A percentile compares a stretch with the other conserved stretches of the same genome.
Evolutionary conservation across 2,329 filamentous ascomycete genomes (phyloP).

Genomic region (Dryadomyces quercivorus): DNA sequence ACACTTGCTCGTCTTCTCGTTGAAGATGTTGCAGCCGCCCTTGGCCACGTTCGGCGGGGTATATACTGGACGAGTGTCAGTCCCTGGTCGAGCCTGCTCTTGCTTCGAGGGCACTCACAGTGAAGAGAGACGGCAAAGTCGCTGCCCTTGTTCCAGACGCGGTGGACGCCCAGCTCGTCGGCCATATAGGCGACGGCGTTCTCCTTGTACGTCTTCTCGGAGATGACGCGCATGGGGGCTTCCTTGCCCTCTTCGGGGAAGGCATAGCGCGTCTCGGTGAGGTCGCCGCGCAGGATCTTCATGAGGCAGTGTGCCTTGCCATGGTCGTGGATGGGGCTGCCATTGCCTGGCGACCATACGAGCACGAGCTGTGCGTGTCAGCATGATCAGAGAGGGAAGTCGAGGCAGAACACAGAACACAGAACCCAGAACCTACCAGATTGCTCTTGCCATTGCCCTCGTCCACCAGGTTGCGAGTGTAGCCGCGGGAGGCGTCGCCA

Average conservation of each 20-base stretch:
- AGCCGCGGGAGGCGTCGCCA: constrained; percentile 55
- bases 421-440: constrained; percentile 28
- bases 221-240: constrained; percentile 50
- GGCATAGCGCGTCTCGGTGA: constrained; percentile 72
- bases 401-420: no score
- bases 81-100: neutral
- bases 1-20: constrained; percentile 61
- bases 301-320: constrained; percentile 85
- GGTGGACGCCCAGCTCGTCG: constrained; percentile 77
- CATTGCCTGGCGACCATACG: constrained; percentile 78
- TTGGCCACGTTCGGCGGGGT: constrained; percentile 82
- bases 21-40: constrained; percentile 71
- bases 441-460: constrained; percentile 62
- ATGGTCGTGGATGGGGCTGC: constrained; percentile 79
- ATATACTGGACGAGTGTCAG: constrained; percentile 41
- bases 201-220: constrained; percentile 53
- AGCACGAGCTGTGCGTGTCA: constrained; percentile 55
- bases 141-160: constrained; percentile 62
- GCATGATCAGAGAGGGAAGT: no score
- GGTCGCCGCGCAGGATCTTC: constrained; percentile 68
- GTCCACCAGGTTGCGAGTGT: constrained; percentile 83
- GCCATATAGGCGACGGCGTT: constrained; percentile 84
- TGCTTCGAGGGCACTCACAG: constrained; percentile 27
- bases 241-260: constrained; percentile 47
- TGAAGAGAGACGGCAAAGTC: constrained; percentile 79